Base-by-base conservation (phyloP, 2,329 filamentous ascomycete genomes). In the Neonectria neomacrospora region DNA sequence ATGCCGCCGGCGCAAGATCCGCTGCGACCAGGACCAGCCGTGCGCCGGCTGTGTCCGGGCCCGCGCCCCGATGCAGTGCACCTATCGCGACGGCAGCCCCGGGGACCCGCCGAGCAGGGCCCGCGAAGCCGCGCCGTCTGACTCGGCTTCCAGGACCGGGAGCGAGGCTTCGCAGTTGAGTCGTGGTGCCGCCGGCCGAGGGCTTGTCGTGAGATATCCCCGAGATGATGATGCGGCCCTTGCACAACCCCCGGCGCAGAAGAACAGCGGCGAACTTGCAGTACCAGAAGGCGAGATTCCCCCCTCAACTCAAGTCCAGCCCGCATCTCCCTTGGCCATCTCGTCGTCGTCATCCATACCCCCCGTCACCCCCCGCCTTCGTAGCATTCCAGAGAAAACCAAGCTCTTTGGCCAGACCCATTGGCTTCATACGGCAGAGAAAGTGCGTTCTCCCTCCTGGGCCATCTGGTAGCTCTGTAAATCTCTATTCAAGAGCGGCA, bases 351-450 rank as follows among this genome's bases (percentile, higher is more conserved):
- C 63, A 39, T 67, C 67, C 18, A 71, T 73, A 50, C 64, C 61
- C 8, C 68, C 71, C 12, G 60, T 69, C 26, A 62, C 56, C 39
- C 70, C 71, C 26, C 65, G 71, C 39, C 62, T 73, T 18, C 71
- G 71, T 14, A 64, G 71, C 54, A 65, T 73, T 20, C 71, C 71
- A 1, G 71, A 73, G 41, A 73, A 73, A 51, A 72, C 71, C 11
- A 73, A 73, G 53, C 47, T 73, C 7, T 73, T 73, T 44, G 71
- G 71, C 18, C 71, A 73, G 58, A 73, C 71, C 26, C 71, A 73
- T 47, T 73, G 71, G 71, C 63, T 73, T 14, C 71, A 73, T 34
- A 72, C 68, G 5, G 71, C 71, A 54, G 70, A 72, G 44, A 73
- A 70, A 53, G 71, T 69, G 23, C 20, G 50, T 34, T 12, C 3